Base-by-base conservation (phyloP, 805 yeast species). In the Clavispora asparagi region DNA sequence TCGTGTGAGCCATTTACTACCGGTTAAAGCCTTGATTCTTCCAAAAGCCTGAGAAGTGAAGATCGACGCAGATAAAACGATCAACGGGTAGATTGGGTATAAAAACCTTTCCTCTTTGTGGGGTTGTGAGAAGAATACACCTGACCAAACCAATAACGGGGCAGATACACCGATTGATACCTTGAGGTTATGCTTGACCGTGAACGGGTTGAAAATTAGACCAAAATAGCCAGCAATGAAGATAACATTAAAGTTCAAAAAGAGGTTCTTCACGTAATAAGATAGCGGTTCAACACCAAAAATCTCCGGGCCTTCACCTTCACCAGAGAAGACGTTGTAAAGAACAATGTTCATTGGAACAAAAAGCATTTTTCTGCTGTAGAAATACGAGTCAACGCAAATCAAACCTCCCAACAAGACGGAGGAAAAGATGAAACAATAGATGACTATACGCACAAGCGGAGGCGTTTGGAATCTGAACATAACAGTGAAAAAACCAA, bases 81-180 rank as follows among this genome's bases (percentile, higher is more conserved):
- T 71, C 43, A 85, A 70, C 11, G 90, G 85, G 60, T 91, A 92
- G 0, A 87, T 74, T 13, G 96, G 96, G 57, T 89, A 92, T 53
- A 92, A 62, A 61, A 92, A 92, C 50, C 97, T 73, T 63, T 92
- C 98, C 61, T 91, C 97, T 62, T 91, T 91, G 62, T 91, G 97
- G 4, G 96, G 94, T 58, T 90, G 97, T 6, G 68, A 49, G 49
- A 74, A 71, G 59, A 92, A 88, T 4, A 89, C 74, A 0, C 62
- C 65, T 13, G 75, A 58, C 97, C 97, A 92, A 0, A 86, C 33
- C 2, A 76, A 42, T 25, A 86, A 55, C 1, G 94, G 91, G 0
- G 69, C 46, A 4, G 49, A 47, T 14, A 50, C 52, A 12, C 50
- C 51, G 19, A 52, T 29, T 9, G 47, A 23, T 16, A 44, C 29